phyloP scores from a whole-genome alignment of 2,329 filamentous ascomycete species.

The Fusarium virguliforme region DNA sequence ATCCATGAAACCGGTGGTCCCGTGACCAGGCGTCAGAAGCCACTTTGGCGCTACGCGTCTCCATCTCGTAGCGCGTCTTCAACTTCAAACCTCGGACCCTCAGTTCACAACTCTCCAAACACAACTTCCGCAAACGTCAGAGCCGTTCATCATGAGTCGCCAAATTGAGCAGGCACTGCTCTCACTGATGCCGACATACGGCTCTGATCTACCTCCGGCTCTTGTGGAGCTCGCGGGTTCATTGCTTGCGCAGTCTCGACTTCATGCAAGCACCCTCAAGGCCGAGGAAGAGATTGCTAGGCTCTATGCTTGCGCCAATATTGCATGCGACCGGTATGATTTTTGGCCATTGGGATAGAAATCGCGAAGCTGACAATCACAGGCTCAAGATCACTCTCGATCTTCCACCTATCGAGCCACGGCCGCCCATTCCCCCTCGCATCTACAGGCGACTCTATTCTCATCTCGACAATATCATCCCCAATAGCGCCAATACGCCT shows the following conservation, averaged over 20 bases:
- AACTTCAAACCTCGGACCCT: slow-evolving; percentile 19
- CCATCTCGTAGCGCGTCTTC: slow-evolving; percentile 23
- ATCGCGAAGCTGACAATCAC: neutral
- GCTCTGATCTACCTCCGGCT: slow-evolving; percentile 76
- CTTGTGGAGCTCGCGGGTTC: slow-evolving; percentile 81
- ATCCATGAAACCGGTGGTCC: slow-evolving; percentile 5
- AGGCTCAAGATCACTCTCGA: slow-evolving; percentile 84
- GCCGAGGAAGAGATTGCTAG: slow-evolving; percentile 91
- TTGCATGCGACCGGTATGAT: slow-evolving; percentile 86
- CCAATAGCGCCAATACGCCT: slow-evolving; percentile 57
- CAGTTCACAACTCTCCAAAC: neutral
- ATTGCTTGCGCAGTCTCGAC: slow-evolving; percentile 84
- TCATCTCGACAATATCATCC: slow-evolving; percentile 83
- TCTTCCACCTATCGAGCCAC: slow-evolving; percentile 81
- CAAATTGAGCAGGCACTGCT: slow-evolving; percentile 81
- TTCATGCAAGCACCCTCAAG: slow-evolving; percentile 83
- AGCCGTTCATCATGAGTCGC: slow-evolving; percentile 73
- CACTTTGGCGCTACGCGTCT: slow-evolving; percentile 32
- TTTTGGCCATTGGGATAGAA: no score
- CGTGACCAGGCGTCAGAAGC: slow-evolving; percentile 42
- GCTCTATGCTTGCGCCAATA: slow-evolving; percentile 86
- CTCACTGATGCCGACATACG: slow-evolving; percentile 82
- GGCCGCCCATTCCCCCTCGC: slow-evolving; percentile 83
- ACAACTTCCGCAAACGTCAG: neutral
- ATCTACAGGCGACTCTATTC: slow-evolving; percentile 88